phyloP scores from a whole-genome alignment of 2,329 filamentous ascomycete genomes.

The Colletotrichum cordylinicola region DNA sequence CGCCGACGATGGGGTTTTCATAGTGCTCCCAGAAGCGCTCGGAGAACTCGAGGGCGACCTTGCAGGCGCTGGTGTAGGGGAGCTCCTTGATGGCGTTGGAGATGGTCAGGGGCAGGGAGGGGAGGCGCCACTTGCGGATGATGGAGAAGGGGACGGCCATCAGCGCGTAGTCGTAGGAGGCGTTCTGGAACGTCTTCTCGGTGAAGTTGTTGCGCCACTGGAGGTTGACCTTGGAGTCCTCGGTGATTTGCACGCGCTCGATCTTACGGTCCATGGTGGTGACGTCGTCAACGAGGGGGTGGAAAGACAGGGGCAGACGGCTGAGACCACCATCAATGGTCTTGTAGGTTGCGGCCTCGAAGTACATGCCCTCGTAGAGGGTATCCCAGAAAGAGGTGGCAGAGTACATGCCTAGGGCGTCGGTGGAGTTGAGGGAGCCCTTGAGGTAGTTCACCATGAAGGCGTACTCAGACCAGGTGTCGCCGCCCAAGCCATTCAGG shows the following conservation, averaged over 20 bases:
- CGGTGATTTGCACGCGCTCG: conserved; percentile 58
- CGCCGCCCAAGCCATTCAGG: conserved; percentile 52
- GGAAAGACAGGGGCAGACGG: conserved; percentile 66
- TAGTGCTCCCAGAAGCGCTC: conserved; percentile 66
- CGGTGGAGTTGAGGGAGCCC: conserved; percentile 58
- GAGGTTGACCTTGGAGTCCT: conserved; percentile 59
- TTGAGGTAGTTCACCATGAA: conserved; percentile 66
- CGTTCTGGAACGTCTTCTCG: conserved; percentile 44
- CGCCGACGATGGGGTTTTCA: conserved; percentile 64
- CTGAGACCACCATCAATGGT: conserved; percentile 66
- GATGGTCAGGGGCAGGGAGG: conserved; percentile 47
- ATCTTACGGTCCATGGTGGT: conserved; percentile 63
- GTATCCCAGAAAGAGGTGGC: conserved; percentile 52
- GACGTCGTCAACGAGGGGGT: conserved; percentile 62
- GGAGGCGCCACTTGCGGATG: conserved; percentile 67
- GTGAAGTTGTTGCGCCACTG: conserved; percentile 57
- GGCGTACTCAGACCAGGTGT: conserved; percentile 69
- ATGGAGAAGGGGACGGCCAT: conserved; percentile 69
- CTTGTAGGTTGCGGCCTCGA: conserved; percentile 62
- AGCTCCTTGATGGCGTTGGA: conserved; percentile 52
- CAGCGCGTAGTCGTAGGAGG: conserved; percentile 71
- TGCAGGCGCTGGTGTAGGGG: conserved; percentile 53
- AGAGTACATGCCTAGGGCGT: conserved; percentile 37
- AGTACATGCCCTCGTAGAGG: conserved; percentile 65
- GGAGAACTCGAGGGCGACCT: conserved; percentile 71